These are phyloP conservation scores for Neospermospora avenae DNA, from an alignment of 2,329 filamentous ascomycete species.

Conservation along the genomic window DNA sequence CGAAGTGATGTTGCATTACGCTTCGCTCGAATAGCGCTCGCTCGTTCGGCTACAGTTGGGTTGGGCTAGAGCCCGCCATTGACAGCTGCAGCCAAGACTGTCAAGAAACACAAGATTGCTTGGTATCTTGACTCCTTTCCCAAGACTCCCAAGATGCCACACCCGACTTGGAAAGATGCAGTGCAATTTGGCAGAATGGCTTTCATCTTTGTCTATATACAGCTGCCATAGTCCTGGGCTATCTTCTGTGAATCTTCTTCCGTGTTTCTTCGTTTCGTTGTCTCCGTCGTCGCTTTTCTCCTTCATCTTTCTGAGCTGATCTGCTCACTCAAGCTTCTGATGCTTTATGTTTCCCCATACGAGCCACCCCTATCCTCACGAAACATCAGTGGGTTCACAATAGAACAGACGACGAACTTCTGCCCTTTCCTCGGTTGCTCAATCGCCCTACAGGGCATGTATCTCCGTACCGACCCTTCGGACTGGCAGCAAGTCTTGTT, in stretches of 20 bases:
- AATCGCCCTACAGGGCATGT: background rate
- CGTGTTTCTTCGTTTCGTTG: background rate
- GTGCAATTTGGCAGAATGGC: background rate
- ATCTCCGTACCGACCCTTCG: background rate
- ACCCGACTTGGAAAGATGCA: background rate
- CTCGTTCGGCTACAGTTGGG: background rate
- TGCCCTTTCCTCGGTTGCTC: background rate
- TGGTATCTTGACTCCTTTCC: background rate
- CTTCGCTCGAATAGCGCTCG: background rate
- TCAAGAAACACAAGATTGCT: slow-evolving; percentile 8
- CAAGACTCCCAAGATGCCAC: background rate
- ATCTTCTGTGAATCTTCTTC: background rate
- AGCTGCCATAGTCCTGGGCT: background rate
- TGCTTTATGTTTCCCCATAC: background rate
- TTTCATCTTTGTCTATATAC: background rate
- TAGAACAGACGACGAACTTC: background rate
- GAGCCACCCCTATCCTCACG: background rate
- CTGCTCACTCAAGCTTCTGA: background rate
- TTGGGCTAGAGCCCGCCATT: background rate
- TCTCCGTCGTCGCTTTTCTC: background rate
- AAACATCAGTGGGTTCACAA: background rate
- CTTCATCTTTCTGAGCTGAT: background rate
- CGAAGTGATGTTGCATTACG: background rate
- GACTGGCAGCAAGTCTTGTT: background rate
- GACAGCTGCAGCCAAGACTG: slow-evolving; percentile 4